Percentiles rank a stretch among this genome's conserved stretches.
These are phyloP conservation scores for Pleodorina starrii DNA, from an alignment of 139 green algal genomes.

Conservation along the genomic window DNA sequence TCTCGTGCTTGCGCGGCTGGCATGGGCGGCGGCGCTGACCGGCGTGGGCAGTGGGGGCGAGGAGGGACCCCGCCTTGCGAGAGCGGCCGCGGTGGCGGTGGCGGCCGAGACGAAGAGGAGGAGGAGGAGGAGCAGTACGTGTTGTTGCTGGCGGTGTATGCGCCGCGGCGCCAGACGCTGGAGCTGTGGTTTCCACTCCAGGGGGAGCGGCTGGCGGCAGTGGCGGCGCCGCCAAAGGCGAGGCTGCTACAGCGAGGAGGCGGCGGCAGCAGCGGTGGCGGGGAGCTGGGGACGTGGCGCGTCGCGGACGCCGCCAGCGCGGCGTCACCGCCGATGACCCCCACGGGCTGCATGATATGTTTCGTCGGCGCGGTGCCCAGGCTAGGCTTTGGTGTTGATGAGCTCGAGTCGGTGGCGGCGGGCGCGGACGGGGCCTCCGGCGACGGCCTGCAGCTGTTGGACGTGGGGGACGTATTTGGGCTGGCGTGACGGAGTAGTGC, in stretches of 20 bases:
- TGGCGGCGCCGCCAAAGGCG: background rate
- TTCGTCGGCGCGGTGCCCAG: background rate
- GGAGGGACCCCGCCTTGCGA: too few relatives aligned
- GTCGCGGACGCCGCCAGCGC: conserved; percentile 16
- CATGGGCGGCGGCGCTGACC: too few relatives aligned
- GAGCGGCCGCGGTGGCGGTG: too few relatives aligned
- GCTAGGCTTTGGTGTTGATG: background rate
- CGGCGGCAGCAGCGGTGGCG: background rate
- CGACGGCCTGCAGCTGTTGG: conserved; percentile 16
- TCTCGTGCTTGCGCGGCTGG: too few relatives aligned
- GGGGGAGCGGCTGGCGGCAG: conserved; percentile 14
- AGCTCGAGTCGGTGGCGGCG: background rate
- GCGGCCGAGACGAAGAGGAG: too few relatives aligned
- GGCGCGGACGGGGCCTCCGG: too few relatives aligned
- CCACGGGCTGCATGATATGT: conserved; percentile 40
- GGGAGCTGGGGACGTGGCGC: conserved; percentile 41
- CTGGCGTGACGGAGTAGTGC: background rate
- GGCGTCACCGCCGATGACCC: background rate
- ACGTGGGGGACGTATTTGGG: background rate
- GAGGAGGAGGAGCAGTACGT: too few relatives aligned
- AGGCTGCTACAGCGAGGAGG: conserved; percentile 38
- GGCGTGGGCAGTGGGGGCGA: too few relatives aligned
- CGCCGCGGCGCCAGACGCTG: conserved; percentile 61
- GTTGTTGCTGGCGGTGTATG: conserved; percentile 68
- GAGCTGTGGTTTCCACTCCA: conserved; percentile 54